These are phyloP conservation scores for Penicillium sp. DNA, from an alignment of 2,329 filamentous ascomycete species.

Conservation along the genomic window DNA sequence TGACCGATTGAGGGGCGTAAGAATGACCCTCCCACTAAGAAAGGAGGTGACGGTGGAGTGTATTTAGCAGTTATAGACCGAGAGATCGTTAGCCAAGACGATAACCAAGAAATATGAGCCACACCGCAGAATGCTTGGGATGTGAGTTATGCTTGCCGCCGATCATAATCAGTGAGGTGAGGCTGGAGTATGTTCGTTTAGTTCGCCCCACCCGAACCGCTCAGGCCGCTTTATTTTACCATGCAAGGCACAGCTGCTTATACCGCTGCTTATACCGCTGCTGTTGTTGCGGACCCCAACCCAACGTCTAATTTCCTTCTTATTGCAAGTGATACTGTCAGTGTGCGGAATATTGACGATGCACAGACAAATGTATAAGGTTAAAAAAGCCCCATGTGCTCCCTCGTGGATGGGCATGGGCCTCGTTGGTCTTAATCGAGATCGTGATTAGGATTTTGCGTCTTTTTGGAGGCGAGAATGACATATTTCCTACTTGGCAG, in stretches of 20 bases:
- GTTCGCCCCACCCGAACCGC: too few species aligned
- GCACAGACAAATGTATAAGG: conserved; percentile 13
- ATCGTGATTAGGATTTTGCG: conserved; percentile 12
- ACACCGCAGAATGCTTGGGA: too few species aligned
- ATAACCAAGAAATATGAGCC: too few species aligned
- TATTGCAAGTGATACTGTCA: conserved; percentile 13
- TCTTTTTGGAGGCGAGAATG: conserved; percentile 15
- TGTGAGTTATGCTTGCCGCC: too few species aligned
- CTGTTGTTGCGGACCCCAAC: conserved; percentile 11
- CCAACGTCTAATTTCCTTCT: conserved; percentile 15
- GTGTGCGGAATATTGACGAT: conserved; percentile 11
- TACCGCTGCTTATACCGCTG: conserved; percentile 17
- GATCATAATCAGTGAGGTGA: too few species aligned
- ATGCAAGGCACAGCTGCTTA: conserved; percentile 18
- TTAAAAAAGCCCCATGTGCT: conserved; percentile 5
- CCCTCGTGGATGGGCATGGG: conserved; percentile 16
- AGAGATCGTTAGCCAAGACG: too few species aligned
- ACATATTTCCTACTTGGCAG: conserved; percentile 16
- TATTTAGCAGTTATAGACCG: too few species aligned
- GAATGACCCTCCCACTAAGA: too few species aligned
- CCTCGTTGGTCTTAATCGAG: conserved; percentile 4
- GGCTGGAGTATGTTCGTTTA: too few species aligned
- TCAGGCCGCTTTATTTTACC: conserved; percentile 14
- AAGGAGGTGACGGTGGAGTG: too few species aligned
- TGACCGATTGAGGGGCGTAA: too few species aligned